Evolutionary conservation across 83 land plant species (phyloP).

Genomic region (Thuja plicata): DNA sequence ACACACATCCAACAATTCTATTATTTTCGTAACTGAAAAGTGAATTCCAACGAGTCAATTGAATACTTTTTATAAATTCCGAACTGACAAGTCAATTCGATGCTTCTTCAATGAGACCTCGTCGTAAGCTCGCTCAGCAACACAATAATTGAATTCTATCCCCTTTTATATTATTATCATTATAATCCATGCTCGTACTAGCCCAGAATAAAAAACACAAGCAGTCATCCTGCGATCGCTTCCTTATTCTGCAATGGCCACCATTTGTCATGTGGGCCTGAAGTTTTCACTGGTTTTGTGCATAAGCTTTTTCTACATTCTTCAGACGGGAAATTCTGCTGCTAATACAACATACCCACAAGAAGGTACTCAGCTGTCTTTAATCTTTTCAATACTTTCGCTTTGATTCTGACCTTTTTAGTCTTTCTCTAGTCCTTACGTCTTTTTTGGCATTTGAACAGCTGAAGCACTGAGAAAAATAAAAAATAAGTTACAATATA

Average conservation of each 20-base stretch:
- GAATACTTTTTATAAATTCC: too few relatives aligned
- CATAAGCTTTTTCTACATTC: not conserved
- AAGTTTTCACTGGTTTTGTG: not conserved
- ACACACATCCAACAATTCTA: too few relatives aligned
- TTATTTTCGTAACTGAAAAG: too few relatives aligned
- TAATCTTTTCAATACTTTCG: not conserved
- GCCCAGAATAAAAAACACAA: not conserved
- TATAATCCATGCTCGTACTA: not conserved
- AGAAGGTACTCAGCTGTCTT: not conserved
- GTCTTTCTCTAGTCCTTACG: not conserved
- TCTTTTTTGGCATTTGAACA: constrained; percentile 1
- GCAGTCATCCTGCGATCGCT: not conserved
- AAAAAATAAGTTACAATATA: not conserved
- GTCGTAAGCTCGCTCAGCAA: too few relatives aligned
- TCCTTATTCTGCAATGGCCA: not conserved
- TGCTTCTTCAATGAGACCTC: too few relatives aligned
- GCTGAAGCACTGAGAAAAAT: not conserved
- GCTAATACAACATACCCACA: not conserved
- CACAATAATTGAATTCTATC: too few relatives aligned
- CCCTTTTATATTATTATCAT: not conserved
- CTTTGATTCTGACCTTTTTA: not conserved
- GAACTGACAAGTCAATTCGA: too few relatives aligned
- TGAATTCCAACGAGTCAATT: too few relatives aligned
- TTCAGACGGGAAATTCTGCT: not conserved
- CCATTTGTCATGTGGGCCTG: not conserved